Evolutionary conservation across 129 eudicot species (phyloP).

Genomic region (Flaveria trinervia): DNA sequence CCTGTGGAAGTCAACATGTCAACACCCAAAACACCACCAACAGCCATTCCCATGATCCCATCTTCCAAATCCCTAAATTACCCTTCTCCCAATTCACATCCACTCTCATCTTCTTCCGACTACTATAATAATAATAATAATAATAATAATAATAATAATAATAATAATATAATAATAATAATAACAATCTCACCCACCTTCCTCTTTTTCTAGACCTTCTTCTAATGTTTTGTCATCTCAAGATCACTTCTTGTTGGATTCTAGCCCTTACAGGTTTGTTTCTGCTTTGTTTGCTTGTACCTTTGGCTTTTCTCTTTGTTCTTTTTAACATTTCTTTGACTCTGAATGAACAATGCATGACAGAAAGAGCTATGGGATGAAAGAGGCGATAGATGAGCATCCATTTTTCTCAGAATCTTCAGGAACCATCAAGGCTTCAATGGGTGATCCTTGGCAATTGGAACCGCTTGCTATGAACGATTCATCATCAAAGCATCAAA

Average conservation of each 20-base stretch:
- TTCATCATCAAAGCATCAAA: conserved; percentile 39
- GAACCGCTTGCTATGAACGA: too few relatives aligned
- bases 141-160: neutral
- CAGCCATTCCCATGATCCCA: conserved; percentile 32
- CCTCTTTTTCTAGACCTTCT: conserved; percentile 27
- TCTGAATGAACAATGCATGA: neutral
- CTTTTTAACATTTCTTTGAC: conserved; percentile 22
- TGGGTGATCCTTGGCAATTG: too few relatives aligned
- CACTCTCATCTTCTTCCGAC: conserved; percentile 24
- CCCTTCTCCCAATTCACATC: conserved; percentile 11
- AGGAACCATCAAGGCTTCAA: conserved; percentile 51
- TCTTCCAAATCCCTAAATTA: conserved; percentile 48
- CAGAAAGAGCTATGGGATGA: conserved; percentile 56
- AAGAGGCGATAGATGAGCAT: conserved; percentile 59
- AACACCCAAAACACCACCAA: conserved; percentile 27
- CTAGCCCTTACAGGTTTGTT: conserved; percentile 57
- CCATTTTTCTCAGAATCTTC: conserved; percentile 56
- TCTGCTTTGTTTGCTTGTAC: neutral
- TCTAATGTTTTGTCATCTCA: conserved; percentile 41
- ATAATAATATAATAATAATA: conserved; percentile 17
- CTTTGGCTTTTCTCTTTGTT: conserved; percentile 11
- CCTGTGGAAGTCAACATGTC: conserved; percentile 76
- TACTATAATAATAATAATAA: too few relatives aligned
- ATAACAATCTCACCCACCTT: conserved; percentile 31
- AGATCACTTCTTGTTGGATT: conserved; percentile 52